phyloP scores from a whole-genome alignment of 2,329 filamentous ascomycete species.

The Talaromyces islandicus region DNA sequence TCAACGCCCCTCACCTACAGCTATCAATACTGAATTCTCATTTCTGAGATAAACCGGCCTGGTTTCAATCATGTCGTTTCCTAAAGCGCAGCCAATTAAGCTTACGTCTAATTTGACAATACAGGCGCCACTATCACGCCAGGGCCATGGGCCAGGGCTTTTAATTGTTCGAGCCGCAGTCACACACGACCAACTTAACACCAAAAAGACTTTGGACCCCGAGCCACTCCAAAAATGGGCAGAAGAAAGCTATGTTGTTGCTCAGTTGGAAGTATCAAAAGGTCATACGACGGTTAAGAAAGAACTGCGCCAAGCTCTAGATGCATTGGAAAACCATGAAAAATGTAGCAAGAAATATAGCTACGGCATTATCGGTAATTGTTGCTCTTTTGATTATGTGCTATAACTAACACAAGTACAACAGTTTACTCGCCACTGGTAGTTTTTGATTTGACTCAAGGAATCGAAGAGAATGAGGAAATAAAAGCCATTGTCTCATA shows the following conservation, averaged over 20 bases:
- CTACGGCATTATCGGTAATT: neutral
- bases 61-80: neutral
- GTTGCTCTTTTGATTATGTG: neutral
- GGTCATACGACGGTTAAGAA: neutral
- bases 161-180: neutral
- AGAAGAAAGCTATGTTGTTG: slow-evolving; percentile 62
- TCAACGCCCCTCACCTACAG: neutral
- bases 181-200: neutral
- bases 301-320: slow-evolving; percentile 17
- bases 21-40: neutral
- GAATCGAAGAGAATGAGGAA: neutral
- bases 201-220: slow-evolving; percentile 29
- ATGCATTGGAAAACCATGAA: slow-evolving; percentile 3
- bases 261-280: slow-evolving; percentile 38
- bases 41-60: neutral
- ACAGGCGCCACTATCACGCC: neutral
- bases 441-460: neutral
- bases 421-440: neutral
- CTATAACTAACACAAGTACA: neutral
- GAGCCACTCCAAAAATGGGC: slow-evolving; percentile 61
- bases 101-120: neutral
- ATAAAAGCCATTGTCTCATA: neutral
- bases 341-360: neutral
- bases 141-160: neutral
- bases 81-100: neutral